These are phyloP conservation scores for Spathaspora sp. DNA, from an alignment of 805 yeast species.

Conservation along the genomic window DNA sequence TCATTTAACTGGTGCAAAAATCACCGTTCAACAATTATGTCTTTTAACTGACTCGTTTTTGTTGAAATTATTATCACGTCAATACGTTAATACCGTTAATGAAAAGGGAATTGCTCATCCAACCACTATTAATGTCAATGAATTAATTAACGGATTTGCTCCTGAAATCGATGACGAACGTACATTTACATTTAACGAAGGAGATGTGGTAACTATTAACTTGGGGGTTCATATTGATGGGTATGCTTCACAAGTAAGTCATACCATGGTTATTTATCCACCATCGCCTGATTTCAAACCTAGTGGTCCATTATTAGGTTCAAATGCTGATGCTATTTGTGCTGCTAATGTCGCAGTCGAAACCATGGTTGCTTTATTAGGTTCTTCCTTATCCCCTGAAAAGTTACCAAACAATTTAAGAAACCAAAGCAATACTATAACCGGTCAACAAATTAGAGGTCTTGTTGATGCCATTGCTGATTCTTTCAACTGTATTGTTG, in stretches of 20 bases:
- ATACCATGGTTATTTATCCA: constrained; percentile 82
- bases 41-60: constrained; percentile 76
- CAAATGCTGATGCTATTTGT: constrained; percentile 82
- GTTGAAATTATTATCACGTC: constrained; percentile 52
- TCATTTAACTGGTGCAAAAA: constrained; percentile 49
- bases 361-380: constrained; percentile 74
- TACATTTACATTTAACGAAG: constrained; percentile 49
- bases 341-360: constrained; percentile 90
- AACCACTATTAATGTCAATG: constrained; percentile 82
- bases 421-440: constrained; percentile 40
- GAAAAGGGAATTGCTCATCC: constrained; percentile 95
- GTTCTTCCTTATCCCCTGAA: constrained; percentile 71
- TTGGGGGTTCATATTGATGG: constrained; percentile 95
- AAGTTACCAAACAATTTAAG: constrained; percentile 58
- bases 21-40: constrained; percentile 70
- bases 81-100: constrained; percentile 57
- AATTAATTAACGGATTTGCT: constrained; percentile 71
- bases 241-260: constrained; percentile 82
- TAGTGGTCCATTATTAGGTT: constrained; percentile 76
- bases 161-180: constrained; percentile 74
- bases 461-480: constrained; percentile 87
- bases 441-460: constrained; percentile 66
- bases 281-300: constrained; percentile 41
- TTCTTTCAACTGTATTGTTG: constrained; percentile 76
- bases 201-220: constrained; percentile 82